Evolutionary conservation across 192 early-diverging fungal species (phyloP), one percentile per base, ranked within the genome.

Genomic region (Rhizophagus sp.): DNA sequence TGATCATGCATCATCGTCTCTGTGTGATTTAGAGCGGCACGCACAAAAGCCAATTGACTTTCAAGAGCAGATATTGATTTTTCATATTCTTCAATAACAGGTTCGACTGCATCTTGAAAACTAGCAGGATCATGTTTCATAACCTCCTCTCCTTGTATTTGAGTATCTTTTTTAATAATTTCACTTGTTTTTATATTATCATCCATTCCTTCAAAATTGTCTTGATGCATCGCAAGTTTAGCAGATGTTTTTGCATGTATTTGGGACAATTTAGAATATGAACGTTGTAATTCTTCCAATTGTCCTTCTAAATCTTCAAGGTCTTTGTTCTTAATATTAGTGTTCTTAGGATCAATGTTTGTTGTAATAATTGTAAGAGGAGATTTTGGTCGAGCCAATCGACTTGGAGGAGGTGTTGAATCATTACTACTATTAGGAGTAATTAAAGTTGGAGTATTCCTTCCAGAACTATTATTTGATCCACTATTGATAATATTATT

Each of bases 51-150:
- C 47, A 94, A 80, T 68, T 93, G 88, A 9, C 80, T 85, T 73
- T 94, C 92, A 13, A 94, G 81, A 7, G 80, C 79, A 8, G 90
- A 88, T 36, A 92, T 87, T 70, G 86, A 88, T 67, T 87, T 88
- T 79, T 92, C 91, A 81, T 93, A 92, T 70, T 93, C 93, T 71
- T 92, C 47, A 25, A 73, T 50, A n/a, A 73, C 71, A 11, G 92
- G 86, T 84, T 91, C 83, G 65, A 94, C 88, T 81, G 90, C 79
- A 67, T 91, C 64, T 78, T 89, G 71, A 69, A 83, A 82, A 41
- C 33, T 67, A 34, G 65, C 62, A 34, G 70, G 13, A 15, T 25
- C 41, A 27, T 50, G 13, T 33, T 69, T 24, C 22, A 36, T 30
- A 22, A 36, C 63, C 3, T 78, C 50, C 65, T 86, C 85, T 69